Evolutionary conservation across 2,329 filamentous ascomycete genomes (phyloP).

Genomic region (Colletotrichum lindemuthianum): DNA sequence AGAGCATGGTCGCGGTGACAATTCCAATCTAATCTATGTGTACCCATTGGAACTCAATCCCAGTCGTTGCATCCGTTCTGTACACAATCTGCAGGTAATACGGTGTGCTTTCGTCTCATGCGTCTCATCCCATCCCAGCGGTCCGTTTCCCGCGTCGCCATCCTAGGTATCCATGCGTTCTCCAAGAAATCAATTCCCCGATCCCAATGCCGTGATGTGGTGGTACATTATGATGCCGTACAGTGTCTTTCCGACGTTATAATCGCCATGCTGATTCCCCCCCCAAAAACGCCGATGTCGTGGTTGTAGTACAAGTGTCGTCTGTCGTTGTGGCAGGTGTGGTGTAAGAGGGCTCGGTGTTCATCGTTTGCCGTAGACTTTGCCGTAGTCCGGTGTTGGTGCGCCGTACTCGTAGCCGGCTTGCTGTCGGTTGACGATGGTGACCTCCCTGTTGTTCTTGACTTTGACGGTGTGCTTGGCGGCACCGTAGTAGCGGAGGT

Average conservation of each 20-base stretch:
- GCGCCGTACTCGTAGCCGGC: conserved; percentile 43
- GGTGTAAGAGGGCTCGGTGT: background rate
- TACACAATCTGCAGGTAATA: background rate
- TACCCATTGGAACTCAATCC: too few species aligned
- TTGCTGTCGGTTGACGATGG: conserved; percentile 47
- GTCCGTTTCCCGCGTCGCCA: background rate
- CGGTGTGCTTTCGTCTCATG: background rate
- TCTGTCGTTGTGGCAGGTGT: background rate
- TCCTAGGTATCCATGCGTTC: background rate
- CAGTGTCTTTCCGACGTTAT: background rate
- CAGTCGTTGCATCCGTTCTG: background rate
- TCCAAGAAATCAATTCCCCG: conserved; percentile 1
- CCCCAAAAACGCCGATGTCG: conserved; percentile 3
- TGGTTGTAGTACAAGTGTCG: background rate
- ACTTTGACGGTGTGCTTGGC: conserved; percentile 41
- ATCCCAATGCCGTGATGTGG: background rate
- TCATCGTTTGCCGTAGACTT: conserved; percentile 37
- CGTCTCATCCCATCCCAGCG: background rate
- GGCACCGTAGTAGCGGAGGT: conserved; percentile 46
- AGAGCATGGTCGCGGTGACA: too few species aligned
- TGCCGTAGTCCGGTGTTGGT: conserved; percentile 43
- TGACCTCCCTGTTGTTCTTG: conserved; percentile 44
- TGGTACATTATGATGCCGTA: conserved; percentile 13
- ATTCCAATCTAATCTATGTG: too few species aligned
- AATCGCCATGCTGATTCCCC: background rate